Percentiles rank a stretch among this genome's conserved stretches.
Evolutionary conservation across 768 basidiomycete genomes (phyloP).

Genomic region (Lepiota subincarnata): DNA sequence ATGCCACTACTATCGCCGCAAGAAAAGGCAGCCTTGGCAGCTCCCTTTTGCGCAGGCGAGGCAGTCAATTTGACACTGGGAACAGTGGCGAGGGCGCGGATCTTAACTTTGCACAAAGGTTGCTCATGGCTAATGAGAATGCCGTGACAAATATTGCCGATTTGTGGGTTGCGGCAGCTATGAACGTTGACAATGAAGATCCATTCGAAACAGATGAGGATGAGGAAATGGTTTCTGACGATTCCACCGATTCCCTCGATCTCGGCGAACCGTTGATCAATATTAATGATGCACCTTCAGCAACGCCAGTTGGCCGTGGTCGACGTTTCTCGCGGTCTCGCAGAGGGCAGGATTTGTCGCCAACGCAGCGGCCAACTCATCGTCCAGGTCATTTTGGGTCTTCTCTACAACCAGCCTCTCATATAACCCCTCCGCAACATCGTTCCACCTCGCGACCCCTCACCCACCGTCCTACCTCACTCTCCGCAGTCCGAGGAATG

Average conservation of each 20-base stretch:
- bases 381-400: slow-evolving; percentile 24
- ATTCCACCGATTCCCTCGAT: slow-evolving; percentile 30
- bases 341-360: slow-evolving; percentile 12
- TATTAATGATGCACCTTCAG: neutral
- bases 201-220: slow-evolving; percentile 58
- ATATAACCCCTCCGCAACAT: slow-evolving; percentile 25
- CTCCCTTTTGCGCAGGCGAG: slow-evolving; percentile 47
- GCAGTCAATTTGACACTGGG: slow-evolving; percentile 44
- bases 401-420: slow-evolving; percentile 24
- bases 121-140: slow-evolving; percentile 92
- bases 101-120: slow-evolving; percentile 82
- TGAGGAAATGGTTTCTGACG: slow-evolving; percentile 19
- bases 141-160: slow-evolving; percentile 94
- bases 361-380: slow-evolving; percentile 21
- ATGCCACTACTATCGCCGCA: slow-evolving; percentile 34
- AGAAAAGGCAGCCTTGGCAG: slow-evolving; percentile 55
- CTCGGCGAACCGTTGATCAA: slow-evolving; percentile 22
- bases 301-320: slow-evolving; percentile 5
- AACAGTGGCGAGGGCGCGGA: slow-evolving; percentile 38
- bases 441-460: slow-evolving; percentile 10
- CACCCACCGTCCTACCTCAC: slow-evolving; percentile 19
- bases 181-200: slow-evolving; percentile 90
- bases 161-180: slow-evolving; percentile 95
- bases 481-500: slow-evolving; percentile 23
- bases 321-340: slow-evolving; percentile 7